These are phyloP conservation scores for Kluyveromyces sp. DNA, from an alignment of 1,139 yeast genomes.

Conservation along the genomic window DNA sequence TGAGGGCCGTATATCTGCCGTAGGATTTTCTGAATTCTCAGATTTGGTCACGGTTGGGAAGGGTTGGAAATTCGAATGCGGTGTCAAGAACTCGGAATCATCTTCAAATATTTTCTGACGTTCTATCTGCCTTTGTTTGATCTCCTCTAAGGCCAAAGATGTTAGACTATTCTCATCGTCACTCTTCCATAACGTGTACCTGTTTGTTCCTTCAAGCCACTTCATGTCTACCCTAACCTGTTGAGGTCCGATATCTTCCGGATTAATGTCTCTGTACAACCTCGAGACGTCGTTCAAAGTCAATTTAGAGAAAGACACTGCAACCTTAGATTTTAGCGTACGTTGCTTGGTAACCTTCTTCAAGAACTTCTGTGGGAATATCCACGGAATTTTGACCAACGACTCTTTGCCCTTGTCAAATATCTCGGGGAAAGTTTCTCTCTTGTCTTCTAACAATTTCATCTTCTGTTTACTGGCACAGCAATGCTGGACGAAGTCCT, in stretches of 20 bases:
- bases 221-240: constrained; percentile 8
- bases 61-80: constrained; percentile 1
- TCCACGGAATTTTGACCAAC: constrained; percentile 17
- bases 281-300: constrained; percentile 1
- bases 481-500: constrained; percentile 6
- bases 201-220: constrained; percentile 8
- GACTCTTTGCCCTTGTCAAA: constrained; percentile 12
- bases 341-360: constrained; percentile 9
- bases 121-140: constrained; percentile 7
- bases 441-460: constrained; percentile 4
- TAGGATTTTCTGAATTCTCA: not conserved
- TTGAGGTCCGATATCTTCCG: constrained; percentile 5
- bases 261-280: constrained; percentile 4
- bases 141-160: constrained; percentile 7
- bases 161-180: constrained; percentile 15
- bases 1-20: not conserved
- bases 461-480: constrained; percentile 6
- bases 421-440: constrained; percentile 5
- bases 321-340: constrained; percentile 12
- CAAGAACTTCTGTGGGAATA: constrained; percentile 13
- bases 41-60: not conserved
- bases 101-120: constrained; percentile 7
- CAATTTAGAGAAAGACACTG: constrained; percentile 16
- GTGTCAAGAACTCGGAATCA: not conserved
- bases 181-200: constrained; percentile 9